Base-by-base conservation (phyloP, 73 alveolate genomes). In the Tetrahymena borealis region DNA sequence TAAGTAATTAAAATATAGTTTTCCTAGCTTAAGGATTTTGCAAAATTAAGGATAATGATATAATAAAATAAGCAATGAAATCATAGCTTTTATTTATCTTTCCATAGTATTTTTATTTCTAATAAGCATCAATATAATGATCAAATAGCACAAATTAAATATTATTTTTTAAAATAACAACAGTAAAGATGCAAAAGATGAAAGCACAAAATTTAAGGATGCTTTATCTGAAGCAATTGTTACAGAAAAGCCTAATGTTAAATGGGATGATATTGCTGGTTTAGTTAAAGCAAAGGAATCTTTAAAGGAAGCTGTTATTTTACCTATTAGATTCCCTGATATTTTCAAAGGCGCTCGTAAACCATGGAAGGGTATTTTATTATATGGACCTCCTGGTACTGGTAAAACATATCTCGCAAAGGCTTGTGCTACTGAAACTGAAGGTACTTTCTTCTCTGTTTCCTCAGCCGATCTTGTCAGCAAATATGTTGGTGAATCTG, bases 311-410 rank as follows among this genome's bases (percentile, higher is more conserved):
- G 99, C 99, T 15, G 99, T 98, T 36, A 97, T 99, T n/a, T 95
- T 98, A 90, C 99, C 99, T 2, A 97, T 98, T 28, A 96, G 98
- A 95, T 99, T 97, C 96, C 99, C 99, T 20, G 98, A 99, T 94
- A 97, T 99, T 20, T 99, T 99, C 91, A 95, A 96, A 37, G 99
- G 99, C 31, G 98, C 98, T 85, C 78, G 99, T 32, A 96, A 94
- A 39, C 99, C 99, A 33, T 98, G 99, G 99, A 95, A 97, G 90
- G 99, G 99, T 28, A 99, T 99, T 39, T 96, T 99, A 78, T 97
- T 99, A 33, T 99, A 99, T 92, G 99, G 99, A 33, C 99, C 99
- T 11, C 99, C 99, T 15, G 99, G 99, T 85, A 99, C 99, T 38
- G 99, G 99, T 16, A 99, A 99, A 94, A 95, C 99, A 35, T 98